phyloP scores from a whole-genome alignment of 2,329 filamentous ascomycete genomes.

The Lasiodiplodia sp. region DNA sequence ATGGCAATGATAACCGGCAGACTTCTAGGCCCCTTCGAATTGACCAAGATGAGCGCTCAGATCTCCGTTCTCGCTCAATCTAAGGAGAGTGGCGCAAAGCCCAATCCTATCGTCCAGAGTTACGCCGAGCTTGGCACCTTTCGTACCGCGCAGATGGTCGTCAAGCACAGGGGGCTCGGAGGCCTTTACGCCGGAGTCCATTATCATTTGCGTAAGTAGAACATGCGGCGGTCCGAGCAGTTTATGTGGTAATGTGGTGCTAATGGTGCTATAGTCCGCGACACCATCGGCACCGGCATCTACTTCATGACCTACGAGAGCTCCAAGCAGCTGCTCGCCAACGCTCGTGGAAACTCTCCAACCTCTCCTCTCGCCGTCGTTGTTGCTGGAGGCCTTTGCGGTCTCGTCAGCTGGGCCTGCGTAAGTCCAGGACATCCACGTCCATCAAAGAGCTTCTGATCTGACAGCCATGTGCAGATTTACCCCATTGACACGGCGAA shows the following conservation, averaged over 20 bases:
- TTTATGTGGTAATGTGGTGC: background rate
- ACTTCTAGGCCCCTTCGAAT: constrained; percentile 75
- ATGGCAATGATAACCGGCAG: constrained; percentile 28
- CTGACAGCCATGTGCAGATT: constrained; percentile 45
- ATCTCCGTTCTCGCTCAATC: constrained; percentile 77
- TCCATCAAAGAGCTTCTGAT: background rate
- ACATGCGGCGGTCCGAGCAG: background rate
- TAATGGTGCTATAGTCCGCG: constrained; percentile 66
- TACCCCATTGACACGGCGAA: constrained; percentile 80
- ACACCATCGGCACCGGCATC: constrained; percentile 82
- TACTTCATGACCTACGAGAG: constrained; percentile 93
- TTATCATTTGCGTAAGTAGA: constrained; percentile 73
- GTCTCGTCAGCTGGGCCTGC: constrained; percentile 82
- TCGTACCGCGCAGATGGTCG: constrained; percentile 77
- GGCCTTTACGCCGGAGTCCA: constrained; percentile 84
- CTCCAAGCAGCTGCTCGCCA: constrained; percentile 80
- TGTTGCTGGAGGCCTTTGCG: constrained; percentile 79
- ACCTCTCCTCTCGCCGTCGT: constrained; percentile 82
- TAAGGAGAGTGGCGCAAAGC: constrained; percentile 54
- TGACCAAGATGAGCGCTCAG: constrained; percentile 88
- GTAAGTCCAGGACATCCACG: constrained; percentile 36
- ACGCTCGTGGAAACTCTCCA: constrained; percentile 75
- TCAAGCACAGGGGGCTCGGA: constrained; percentile 74
- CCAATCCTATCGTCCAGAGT: constrained; percentile 56
- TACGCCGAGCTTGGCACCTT: constrained; percentile 81